Percentiles rank a stretch among this genome's conserved stretches.
Conservation (phyloP, 2,329 filamentous ascomycete species). For the Colletotrichum sojae region DNA sequence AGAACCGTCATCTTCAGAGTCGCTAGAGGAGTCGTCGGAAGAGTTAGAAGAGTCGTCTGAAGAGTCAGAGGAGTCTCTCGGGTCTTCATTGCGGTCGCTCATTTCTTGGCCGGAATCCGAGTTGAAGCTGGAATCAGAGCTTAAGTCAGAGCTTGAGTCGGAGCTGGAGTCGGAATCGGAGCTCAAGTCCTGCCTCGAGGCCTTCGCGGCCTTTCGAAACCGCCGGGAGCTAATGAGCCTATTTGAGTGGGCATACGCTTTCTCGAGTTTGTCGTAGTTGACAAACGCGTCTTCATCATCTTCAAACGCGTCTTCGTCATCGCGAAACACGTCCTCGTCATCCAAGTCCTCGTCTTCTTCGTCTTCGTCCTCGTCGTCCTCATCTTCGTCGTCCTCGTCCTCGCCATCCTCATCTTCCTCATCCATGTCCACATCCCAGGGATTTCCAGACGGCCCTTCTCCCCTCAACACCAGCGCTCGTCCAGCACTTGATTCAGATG, state of each 20-base stretch:
- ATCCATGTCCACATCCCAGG: not conserved
- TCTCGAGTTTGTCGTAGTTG: slow-evolving; percentile 30
- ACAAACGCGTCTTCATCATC: not conserved
- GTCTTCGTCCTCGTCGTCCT: not conserved
- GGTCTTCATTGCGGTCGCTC: not conserved
- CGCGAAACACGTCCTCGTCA: not conserved
- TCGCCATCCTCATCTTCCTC: too few relatives aligned
- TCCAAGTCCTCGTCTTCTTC: too few relatives aligned
- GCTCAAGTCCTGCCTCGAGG: too few relatives aligned
- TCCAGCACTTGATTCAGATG: not conserved
- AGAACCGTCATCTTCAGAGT: not conserved
- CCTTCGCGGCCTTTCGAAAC: too few relatives aligned
- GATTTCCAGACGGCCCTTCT: slow-evolving; percentile 7
- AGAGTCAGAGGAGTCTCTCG: not conserved
- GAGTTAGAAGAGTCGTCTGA: not conserved
- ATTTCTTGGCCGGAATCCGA: slow-evolving; percentile 18
- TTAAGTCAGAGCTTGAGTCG: not conserved
- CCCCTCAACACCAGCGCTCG: slow-evolving; percentile 18
- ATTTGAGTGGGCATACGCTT: not conserved
- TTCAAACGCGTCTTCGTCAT: slow-evolving; percentile 5
- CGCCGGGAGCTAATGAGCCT: too few relatives aligned
- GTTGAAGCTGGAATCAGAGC: not conserved
- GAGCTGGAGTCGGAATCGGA: too few relatives aligned
- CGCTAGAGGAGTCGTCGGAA: slow-evolving; percentile 1
- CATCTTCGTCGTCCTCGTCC: too few relatives aligned